These are phyloP conservation scores for Talaromyces sp. DNA, from an alignment of 2,329 filamentous ascomycete genomes.

Conservation along the genomic window DNA sequence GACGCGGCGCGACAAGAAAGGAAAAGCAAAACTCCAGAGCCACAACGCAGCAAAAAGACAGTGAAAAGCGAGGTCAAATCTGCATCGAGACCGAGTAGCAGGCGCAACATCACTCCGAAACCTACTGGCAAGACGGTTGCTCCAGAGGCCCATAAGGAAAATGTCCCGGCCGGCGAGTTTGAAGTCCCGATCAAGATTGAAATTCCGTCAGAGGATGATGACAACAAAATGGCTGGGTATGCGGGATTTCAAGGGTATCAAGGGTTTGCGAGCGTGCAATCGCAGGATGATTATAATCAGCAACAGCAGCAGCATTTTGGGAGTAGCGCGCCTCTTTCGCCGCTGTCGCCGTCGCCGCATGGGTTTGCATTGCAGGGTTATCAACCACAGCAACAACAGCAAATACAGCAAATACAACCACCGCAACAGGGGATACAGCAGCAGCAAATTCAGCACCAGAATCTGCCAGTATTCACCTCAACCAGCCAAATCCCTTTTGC, in stretches of 20 bases:
- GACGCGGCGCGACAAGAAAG: constrained; percentile 46
- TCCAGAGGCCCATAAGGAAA: constrained; percentile 5
- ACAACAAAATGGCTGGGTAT: background rate
- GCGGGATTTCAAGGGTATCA: background rate
- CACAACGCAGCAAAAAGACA: constrained; percentile 29
- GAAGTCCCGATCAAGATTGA: constrained; percentile 4
- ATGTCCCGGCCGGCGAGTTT: background rate
- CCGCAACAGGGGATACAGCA: background rate
- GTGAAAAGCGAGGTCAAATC: constrained; percentile 21
- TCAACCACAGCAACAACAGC: background rate
- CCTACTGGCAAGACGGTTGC: constrained; percentile 9
- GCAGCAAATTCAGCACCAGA: constrained; percentile 5
- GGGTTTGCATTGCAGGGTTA: constrained; percentile 12
- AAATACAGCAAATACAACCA: background rate
- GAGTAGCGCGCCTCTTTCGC: constrained; percentile 1
- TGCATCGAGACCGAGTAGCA: background rate
- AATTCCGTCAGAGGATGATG: background rate
- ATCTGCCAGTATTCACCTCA: constrained; percentile 46
- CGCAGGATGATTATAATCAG: background rate
- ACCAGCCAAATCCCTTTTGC: constrained; percentile 40
- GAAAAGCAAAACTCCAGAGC: constrained; percentile 21
- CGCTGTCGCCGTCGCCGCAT: constrained; percentile 4
- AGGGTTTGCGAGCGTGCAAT: background rate
- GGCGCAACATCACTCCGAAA: background rate
- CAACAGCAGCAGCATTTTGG: background rate